Conservation (phyloP, 441 rosid species). For the Croton laevigatus region DNA sequence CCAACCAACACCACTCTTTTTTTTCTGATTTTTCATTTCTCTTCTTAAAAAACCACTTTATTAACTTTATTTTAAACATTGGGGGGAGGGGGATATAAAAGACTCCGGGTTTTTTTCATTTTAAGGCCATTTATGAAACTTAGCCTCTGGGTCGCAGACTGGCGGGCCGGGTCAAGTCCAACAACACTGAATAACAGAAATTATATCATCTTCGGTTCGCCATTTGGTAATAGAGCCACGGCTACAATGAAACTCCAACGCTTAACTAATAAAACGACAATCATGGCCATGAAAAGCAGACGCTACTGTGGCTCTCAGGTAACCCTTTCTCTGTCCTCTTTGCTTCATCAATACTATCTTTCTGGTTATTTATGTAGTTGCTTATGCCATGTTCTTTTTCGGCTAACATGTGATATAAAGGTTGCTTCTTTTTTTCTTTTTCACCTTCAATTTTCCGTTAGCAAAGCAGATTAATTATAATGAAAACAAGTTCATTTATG, state of each 20-base stretch:
- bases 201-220: background rate
- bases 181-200: no score
- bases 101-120: no score
- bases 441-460: background rate
- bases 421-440: background rate
- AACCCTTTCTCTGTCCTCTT: background rate
- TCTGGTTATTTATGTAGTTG: background rate
- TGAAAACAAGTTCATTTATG: no score
- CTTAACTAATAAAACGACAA: conserved; percentile 22
- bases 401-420: background rate
- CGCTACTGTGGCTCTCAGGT: conserved; percentile 11
- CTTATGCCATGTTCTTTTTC: background rate
- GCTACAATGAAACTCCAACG: conserved; percentile 40
- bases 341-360: background rate
- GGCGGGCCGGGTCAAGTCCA: no score
- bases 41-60: no score
- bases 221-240: background rate
- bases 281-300: conserved; percentile 20
- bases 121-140: no score
- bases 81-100: no score
- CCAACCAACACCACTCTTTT: no score
- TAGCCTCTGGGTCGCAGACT: no score
- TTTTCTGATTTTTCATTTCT: no score
- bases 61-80: no score
- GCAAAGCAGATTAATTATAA: background rate